Percentiles rank a stretch among this genome's conserved stretches.
Conservation (phyloP, 2,329 filamentous ascomycete genomes). For the Metarhizium album region DNA sequence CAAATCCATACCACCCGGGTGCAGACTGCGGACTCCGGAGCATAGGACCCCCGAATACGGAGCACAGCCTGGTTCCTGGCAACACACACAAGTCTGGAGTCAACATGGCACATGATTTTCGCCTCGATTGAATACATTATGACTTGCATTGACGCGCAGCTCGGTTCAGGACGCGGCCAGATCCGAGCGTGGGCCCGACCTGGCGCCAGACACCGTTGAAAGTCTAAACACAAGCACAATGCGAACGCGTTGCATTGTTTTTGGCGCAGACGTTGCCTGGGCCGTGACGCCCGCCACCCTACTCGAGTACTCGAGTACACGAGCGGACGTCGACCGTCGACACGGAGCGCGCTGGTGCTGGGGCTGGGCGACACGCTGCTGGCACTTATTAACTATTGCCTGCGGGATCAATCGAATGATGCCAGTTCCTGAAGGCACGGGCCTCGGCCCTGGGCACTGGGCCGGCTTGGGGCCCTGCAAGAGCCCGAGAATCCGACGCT, state of each 20-base stretch:
- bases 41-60: too few relatives aligned
- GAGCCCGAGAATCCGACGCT: slow-evolving; percentile 4
- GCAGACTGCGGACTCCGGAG: too few relatives aligned
- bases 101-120: too few relatives aligned
- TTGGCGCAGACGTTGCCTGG: neutral
- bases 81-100: too few relatives aligned
- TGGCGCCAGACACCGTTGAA: neutral
- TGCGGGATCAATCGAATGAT: too few relatives aligned
- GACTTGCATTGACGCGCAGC: neutral
- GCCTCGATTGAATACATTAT: neutral
- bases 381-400: too few relatives aligned
- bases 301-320: neutral
- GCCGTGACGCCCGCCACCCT: neutral
- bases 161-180: neutral
- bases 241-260: neutral
- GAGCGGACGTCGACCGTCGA: neutral
- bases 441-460: too few relatives aligned
- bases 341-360: neutral
- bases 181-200: neutral
- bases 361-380: too few relatives aligned
- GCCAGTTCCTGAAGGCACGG: too few relatives aligned
- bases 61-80: too few relatives aligned
- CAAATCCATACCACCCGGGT: too few relatives aligned
- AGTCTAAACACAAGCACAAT: neutral
- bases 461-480: neutral